Evolutionary conservation across 2,329 filamentous ascomycete species (phyloP), one percentile per base, ranked within the genome.

Genomic region (Penicillium sp.): DNA sequence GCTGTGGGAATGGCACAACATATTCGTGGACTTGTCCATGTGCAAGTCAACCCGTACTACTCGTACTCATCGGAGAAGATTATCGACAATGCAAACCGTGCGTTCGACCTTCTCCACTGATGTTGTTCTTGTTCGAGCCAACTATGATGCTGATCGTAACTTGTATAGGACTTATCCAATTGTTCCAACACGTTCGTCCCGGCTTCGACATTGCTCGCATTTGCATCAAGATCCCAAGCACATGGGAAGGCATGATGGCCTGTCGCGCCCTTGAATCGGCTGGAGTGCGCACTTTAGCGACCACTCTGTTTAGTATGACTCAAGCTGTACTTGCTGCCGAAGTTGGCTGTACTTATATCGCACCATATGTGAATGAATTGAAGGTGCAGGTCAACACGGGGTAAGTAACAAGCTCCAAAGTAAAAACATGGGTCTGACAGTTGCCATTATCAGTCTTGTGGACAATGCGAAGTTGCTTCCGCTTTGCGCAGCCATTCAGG

Each of bases 281-380:
- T 9, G 81, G 81, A 1, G 80, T 86, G n/a, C 72, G 76, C 1
- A 86, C 84, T 0, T 72, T 87, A 2, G 83, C 82, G 0, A 88
- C 85, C 0, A 85, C 83, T 2, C 72, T 88, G 44, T 88, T 87
- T 62, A 81, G 80, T 40, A 76, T 86, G 61, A 76, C 82, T 38
- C 85, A 87, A 64, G 84, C 83, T 0, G 75, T 76, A 1, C 71
- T 86, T 1, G 84, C 85, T 0, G 80, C 77, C 1, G 79, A 84
- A 46, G 81, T 78, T 0, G 76, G 78, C 4, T 87, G 84, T 60
- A 79, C 78, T 0, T 87, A 86, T 61, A 82, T 88, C 40, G 83
- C 84, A 0, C 85, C 85, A 0, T 79, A 86, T 57, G 81, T 88
- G 29, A 86, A 87, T 63, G 84, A 87, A 59, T 71, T 88, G 38